These are phyloP conservation scores for Mycena epipterygia DNA, from an alignment of 768 basidiomycete species.

Conservation along the genomic window DNA sequence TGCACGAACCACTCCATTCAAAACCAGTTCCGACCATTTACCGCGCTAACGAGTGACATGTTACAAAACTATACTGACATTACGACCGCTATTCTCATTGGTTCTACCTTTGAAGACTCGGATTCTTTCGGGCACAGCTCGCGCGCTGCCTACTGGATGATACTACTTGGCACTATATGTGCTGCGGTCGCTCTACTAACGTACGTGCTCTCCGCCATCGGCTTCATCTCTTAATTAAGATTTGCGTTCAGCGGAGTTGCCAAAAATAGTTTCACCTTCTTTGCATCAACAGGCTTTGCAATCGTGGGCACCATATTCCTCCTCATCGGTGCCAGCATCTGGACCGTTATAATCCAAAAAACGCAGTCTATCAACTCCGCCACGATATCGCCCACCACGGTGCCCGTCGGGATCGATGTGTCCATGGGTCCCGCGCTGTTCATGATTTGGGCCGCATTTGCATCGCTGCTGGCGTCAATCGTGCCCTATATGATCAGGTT, in stretches of 20 bases:
- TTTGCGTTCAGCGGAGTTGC: slow-evolving; percentile 67
- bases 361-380: slow-evolving; percentile 69
- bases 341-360: slow-evolving; percentile 83
- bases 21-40: slow-evolving; percentile 74
- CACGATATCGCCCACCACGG: slow-evolving; percentile 52
- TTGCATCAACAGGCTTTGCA: slow-evolving; percentile 75
- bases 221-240: slow-evolving; percentile 29
- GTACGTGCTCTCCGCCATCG: slow-evolving; percentile 57
- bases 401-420: slow-evolving; percentile 73
- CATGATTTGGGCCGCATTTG: slow-evolving; percentile 83
- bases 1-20: slow-evolving; percentile 76
- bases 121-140: slow-evolving; percentile 73
- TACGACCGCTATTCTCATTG: slow-evolving; percentile 65
- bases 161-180: slow-evolving; percentile 79
- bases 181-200: slow-evolving; percentile 74
- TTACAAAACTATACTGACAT: slow-evolving; percentile 68
- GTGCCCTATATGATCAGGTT: slow-evolving; percentile 86
- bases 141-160: slow-evolving; percentile 80
- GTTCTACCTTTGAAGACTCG: slow-evolving; percentile 70
- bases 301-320: slow-evolving; percentile 72
- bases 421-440: slow-evolving; percentile 73
- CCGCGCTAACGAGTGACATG: slow-evolving; percentile 78
- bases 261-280: slow-evolving; percentile 75
- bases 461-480: slow-evolving; percentile 71
- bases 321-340: slow-evolving; percentile 79